Evolutionary conservation across 768 basidiomycete species (phyloP).

Genomic region (Ramaria sp.): DNA sequence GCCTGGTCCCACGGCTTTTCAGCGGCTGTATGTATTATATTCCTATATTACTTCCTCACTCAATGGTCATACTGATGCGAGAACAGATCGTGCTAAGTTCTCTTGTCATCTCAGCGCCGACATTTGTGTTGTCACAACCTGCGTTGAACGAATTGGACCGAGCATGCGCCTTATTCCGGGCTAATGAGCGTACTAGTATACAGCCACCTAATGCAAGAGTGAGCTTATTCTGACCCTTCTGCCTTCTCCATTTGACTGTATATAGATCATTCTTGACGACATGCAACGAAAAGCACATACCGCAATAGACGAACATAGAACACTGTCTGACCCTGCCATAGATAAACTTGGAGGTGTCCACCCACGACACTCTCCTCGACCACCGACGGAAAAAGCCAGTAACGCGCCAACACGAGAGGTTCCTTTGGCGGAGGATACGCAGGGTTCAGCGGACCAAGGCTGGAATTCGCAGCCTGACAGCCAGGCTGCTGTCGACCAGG

Average conservation of each 20-base stretch:
- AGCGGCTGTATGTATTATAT: conserved; percentile 45
- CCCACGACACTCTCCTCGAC: neutral
- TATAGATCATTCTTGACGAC: conserved; percentile 4
- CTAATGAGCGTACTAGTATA: conserved; percentile 2
- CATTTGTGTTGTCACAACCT: conserved; percentile 56
- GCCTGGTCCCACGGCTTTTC: conserved; percentile 42
- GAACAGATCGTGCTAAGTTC: conserved; percentile 66
- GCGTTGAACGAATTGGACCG: conserved; percentile 66
- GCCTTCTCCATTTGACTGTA: neutral
- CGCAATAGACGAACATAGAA: conserved; percentile 1
- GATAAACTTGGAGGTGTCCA: neutral
- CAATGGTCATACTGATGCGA: conserved; percentile 46
- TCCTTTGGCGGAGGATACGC: neutral
- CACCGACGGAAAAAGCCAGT: neutral
- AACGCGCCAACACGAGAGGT: neutral
- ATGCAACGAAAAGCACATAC: conserved; percentile 9
- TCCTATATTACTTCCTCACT: neutral
- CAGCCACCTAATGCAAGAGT: conserved; percentile 6
- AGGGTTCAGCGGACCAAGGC: neutral
- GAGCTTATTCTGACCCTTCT: neutral
- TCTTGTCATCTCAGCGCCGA: conserved; percentile 41
- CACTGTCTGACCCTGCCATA: neutral
- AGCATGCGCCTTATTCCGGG: conserved; percentile 43
- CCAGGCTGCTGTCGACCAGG: neutral
- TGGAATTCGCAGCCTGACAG: neutral